Evolutionary conservation across 345 rosid genomes (phyloP).

Genomic region (Lepidium africanum): DNA sequence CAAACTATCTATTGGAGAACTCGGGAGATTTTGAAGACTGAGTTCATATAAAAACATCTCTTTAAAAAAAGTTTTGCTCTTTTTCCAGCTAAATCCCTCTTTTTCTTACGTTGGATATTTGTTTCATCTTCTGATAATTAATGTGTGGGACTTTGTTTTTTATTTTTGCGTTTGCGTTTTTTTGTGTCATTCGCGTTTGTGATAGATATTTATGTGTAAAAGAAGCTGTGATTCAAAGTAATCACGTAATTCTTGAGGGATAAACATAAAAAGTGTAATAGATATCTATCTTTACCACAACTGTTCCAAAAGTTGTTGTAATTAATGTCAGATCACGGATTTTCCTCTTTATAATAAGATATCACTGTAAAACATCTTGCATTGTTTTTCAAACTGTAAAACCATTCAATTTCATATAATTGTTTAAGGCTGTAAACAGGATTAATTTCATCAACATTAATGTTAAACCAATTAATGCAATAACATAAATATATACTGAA

Average conservation of each 20-base stretch:
- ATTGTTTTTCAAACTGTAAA: no score
- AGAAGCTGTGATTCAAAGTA: constrained; percentile 1
- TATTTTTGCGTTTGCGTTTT: constrained; percentile 1
- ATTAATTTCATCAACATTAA: neutral
- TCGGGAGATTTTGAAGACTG: constrained; percentile 92
- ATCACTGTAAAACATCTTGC: no score
- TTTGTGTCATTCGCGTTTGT: neutral
- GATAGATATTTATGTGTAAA: constrained; percentile 5
- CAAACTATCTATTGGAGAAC: constrained; percentile 90
- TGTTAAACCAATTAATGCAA: neutral
- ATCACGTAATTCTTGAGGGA: constrained; percentile 20
- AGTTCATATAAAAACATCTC: constrained; percentile 10
- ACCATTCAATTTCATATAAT: no score
- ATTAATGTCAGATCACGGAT: constrained; percentile 19
- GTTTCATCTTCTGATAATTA: neutral
- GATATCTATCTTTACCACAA: constrained; percentile 10
- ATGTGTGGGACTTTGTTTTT: neutral
- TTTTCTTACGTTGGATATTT: neutral
- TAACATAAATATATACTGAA: no score
- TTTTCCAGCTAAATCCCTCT: neutral
- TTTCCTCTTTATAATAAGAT: neutral
- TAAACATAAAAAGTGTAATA: constrained; percentile 11
- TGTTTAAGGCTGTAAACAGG: neutral
- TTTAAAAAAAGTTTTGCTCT: constrained; percentile 14
- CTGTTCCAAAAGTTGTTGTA: neutral